Evolutionary conservation across 2,329 filamentous ascomycete species (phyloP), one percentile per base, ranked within the genome.

Genomic region (Epichloe glyceriae): DNA sequence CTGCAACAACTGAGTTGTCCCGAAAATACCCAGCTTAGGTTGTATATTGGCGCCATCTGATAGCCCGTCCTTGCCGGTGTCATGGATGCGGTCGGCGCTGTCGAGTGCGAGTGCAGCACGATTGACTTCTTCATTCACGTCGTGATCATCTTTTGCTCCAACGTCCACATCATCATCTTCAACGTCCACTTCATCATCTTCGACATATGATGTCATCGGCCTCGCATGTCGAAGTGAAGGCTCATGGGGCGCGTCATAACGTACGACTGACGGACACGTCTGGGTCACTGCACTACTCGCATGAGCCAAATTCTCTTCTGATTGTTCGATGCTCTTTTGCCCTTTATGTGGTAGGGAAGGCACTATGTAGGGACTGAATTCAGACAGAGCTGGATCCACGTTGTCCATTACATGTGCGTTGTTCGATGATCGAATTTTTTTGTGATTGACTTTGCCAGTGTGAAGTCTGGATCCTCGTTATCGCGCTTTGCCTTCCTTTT

Each of bases 401-500:
- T 58, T 75, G 56, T 58, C 65, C 51, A 60, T 64, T 42, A 64
- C 62, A 46, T 66, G 63, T 26, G 64, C 55, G 1, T 53, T 59
- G 42, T 60, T 62, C 20, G 49, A 22, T 11, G 61, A 55, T 17
- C 66, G 63, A 43, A 54, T 52, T 56, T 70, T 76, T 59, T 73
- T 77, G 40, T 68, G 61, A 26, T 73, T 69, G 48, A 68, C 46
- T 60, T 72, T 0, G 70, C 67, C 0, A 67, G 66, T 42, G 65
- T 59, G 54, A 79, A 80, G 51, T 80, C 77, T 0, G 77, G 78
- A 46, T 78, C 65, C 46, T 80, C 73, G 19, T 72, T 73, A 41
- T 78, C 75, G 17, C 72, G 70, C 22, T 69, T 71, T 5, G 75
- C 73, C 52, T 73, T 75, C 26, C 75, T 69, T 60, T 78, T 79